These are phyloP conservation scores for Penicillium decumbens DNA, from an alignment of 2,329 filamentous ascomycete species.

Conservation along the genomic window DNA sequence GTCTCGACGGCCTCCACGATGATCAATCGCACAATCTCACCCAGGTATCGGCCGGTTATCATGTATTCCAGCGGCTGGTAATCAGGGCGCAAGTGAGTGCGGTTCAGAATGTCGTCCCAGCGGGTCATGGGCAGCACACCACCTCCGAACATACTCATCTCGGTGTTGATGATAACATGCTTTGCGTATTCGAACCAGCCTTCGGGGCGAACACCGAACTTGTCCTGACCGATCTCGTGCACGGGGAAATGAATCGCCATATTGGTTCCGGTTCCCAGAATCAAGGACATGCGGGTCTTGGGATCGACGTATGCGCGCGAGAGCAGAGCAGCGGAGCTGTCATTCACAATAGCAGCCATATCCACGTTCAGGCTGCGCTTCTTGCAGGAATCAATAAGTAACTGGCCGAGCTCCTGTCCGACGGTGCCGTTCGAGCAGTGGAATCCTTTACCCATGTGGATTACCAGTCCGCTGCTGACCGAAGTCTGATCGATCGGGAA, in stretches of 20 bases:
- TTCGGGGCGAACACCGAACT: constrained; percentile 53
- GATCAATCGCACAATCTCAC: constrained; percentile 59
- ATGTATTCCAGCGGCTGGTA: constrained; percentile 64
- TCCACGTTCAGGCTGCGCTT: constrained; percentile 53
- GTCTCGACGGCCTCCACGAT: constrained; percentile 56
- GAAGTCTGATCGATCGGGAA: constrained; percentile 64
- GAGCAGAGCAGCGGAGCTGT: constrained; percentile 58
- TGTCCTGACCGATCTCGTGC: constrained; percentile 49
- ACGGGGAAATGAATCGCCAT: constrained; percentile 60
- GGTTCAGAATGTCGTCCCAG: constrained; percentile 60
- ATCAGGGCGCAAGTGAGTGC: constrained; percentile 53
- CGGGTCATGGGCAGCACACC: constrained; percentile 55
- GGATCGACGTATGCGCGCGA: constrained; percentile 59
- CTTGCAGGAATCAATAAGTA: constrained; percentile 57
- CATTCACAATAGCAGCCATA: constrained; percentile 61
- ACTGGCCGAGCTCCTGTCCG: constrained; percentile 55
- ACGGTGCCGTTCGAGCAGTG: constrained; percentile 55
- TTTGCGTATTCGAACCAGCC: constrained; percentile 55
- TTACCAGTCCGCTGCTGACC: constrained; percentile 52
- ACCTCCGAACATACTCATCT: constrained; percentile 62
- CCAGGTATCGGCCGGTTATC: constrained; percentile 59
- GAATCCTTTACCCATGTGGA: constrained; percentile 64
- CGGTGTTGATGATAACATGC: constrained; percentile 61
- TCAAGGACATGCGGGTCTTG: constrained; percentile 58
- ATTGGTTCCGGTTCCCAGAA: constrained; percentile 62